A percentile compares a stretch with the other conserved stretches of the same genome.
Evolutionary conservation across 2,329 filamentous ascomycete species (phyloP).

Genomic region (Leptographium lundbergii): DNA sequence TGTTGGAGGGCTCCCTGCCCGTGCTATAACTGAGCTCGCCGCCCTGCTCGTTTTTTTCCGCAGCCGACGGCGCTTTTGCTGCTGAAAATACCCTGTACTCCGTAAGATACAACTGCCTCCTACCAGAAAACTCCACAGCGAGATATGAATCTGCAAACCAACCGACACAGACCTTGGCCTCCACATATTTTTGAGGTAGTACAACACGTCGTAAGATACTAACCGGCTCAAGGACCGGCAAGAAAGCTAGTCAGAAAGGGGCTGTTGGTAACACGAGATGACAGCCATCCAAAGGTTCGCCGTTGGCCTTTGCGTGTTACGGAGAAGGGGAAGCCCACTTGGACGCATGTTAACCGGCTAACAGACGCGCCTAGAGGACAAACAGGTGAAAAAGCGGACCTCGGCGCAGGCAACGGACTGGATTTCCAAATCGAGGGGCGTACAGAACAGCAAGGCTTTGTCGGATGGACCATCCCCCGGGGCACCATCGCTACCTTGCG

Average conservation of each 20-base stretch:
- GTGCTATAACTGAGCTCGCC: neutral
- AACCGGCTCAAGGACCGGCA: neutral
- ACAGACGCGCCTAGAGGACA: neutral
- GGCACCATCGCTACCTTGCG: neutral
- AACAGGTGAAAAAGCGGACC: neutral
- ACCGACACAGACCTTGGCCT: too few relatives aligned
- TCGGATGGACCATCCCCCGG: neutral
- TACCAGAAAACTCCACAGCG: too few relatives aligned
- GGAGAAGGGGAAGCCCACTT: neutral
- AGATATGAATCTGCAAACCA: too few relatives aligned
- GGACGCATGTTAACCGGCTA: neutral
- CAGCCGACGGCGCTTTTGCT: neutral
- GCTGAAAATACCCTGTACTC: too few relatives aligned
- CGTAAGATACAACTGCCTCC: neutral
- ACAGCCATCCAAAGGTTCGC: neutral
- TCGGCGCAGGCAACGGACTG: neutral
- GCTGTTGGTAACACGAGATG: neutral
- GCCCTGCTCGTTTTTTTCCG: neutral
- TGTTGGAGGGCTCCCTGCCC: too few relatives aligned
- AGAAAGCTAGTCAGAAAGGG: neutral
- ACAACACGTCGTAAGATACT: neutral
- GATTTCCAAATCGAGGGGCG: neutral
- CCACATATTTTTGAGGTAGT: too few relatives aligned
- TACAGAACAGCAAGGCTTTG: neutral
- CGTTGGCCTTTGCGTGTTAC: neutral